Evolutionary conservation across 805 yeast species (phyloP), one percentile per base, ranked within the genome.

Genomic region (Wickerhamiella australiensis): DNA sequence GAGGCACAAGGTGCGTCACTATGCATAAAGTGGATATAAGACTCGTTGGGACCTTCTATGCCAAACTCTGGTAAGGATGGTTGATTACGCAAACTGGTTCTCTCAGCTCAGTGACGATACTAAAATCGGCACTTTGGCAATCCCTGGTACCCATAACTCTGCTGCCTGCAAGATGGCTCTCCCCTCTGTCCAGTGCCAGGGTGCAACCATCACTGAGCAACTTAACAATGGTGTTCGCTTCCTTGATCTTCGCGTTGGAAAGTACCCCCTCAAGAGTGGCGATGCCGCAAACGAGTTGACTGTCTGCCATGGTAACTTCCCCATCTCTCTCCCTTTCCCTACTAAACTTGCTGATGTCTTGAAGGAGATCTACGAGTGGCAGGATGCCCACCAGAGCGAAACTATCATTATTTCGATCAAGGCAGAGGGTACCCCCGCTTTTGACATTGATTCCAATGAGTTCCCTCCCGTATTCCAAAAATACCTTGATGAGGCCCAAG

Each of bases 131-230:
- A 66, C 72, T 50, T 68, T 83, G 47, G 69, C 88, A 0, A 68
- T 83, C 47, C 87, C 90, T 8, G 92, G 92, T n/a, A 82, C 90
- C n/a, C 92, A 83, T 66, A 82, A 83, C 61, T 73, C 85, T 38
- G 85, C 82, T 12, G 90, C 90, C 5, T 77, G 75, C 56, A 79
- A 80, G 61, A 67, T 74, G 6, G 81, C 88, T 1, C 56, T 81
- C 42, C 90, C 90, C 25, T 77, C 85, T 0, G 88, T 83, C 26
- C 81, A 78, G 60, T 83, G 92, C 62, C 92, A 83, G 62, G 82
- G 77, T 15, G 75, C 69, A 6, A 63, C 77, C 0, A 70, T 83
- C 46, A 63, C 71, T 2, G 76, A 74, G 2, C 92, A 83, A 64
- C 73, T 83, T 66, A 64, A 73, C 47, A 69, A 82, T 56, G 92